These are phyloP conservation scores for Alternaria brassicae DNA, from an alignment of 2,329 filamentous ascomycete species.

Conservation along the genomic window DNA sequence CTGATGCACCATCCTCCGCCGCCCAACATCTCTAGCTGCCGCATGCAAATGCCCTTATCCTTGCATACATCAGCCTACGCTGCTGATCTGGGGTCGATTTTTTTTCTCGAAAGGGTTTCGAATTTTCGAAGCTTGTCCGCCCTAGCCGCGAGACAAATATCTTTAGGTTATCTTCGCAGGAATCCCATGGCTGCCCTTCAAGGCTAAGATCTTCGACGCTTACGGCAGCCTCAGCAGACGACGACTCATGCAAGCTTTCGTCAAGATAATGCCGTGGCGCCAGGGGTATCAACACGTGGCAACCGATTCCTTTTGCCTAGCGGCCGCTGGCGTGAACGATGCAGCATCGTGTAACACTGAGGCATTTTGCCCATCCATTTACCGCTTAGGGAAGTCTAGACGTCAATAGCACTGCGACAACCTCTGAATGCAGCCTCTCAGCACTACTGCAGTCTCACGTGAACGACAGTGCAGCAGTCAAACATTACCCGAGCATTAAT, in stretches of 20 bases:
- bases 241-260: constrained; percentile 39
- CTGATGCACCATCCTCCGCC: constrained; percentile 9
- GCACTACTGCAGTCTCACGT: constrained; percentile 27
- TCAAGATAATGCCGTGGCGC: constrained; percentile 34
- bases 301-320: constrained; percentile 38
- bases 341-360: constrained; percentile 19
- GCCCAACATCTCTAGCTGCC: constrained; percentile 20
- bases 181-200: constrained; percentile 16
- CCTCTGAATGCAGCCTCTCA: constrained; percentile 7
- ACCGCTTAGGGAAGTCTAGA: not conserved
- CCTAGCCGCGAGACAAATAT: constrained; percentile 20
- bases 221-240: constrained; percentile 29
- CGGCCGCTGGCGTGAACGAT: constrained; percentile 44
- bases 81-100: constrained; percentile 16
- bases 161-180: constrained; percentile 19
- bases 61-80: constrained; percentile 28
- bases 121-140: constrained; percentile 8
- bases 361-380: constrained; percentile 12
- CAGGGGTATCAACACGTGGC: constrained; percentile 41
- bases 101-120: constrained; percentile 1
- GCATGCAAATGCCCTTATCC: constrained; percentile 24
- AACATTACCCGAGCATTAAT: constrained; percentile 21
- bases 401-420: constrained; percentile 5
- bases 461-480: constrained; percentile 17
- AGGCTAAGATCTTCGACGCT: constrained; percentile 33